A percentile compares a stretch with the other conserved stretches of the same genome.
Evolutionary conservation across 2,329 filamentous ascomycete species (phyloP).

Genomic region (Fusarium falciforme): DNA sequence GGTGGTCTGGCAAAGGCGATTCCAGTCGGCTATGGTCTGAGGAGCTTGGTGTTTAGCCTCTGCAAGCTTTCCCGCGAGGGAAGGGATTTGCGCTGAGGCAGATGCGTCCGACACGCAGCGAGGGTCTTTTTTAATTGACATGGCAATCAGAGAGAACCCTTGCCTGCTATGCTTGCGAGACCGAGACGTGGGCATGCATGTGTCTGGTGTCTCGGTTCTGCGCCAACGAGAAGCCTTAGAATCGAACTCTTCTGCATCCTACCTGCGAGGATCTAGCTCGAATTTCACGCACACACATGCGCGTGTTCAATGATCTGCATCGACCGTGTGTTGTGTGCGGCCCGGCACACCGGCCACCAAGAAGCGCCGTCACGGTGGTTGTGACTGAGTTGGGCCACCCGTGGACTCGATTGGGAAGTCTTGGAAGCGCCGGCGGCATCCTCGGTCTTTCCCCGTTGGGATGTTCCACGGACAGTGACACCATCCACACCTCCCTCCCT

Average conservation of each 20-base stretch:
- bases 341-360: constrained; percentile 7
- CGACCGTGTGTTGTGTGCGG: constrained; percentile 1
- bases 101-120: constrained; percentile 4
- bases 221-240: constrained; percentile 16
- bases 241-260: constrained; percentile 5
- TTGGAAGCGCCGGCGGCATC: constrained; percentile 26
- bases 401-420: constrained; percentile 5
- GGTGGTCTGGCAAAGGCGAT: constrained; percentile 10
- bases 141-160: not conserved
- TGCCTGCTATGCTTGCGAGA: constrained; percentile 11
- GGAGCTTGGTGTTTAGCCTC: constrained; percentile 18
- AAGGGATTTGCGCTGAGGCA: constrained; percentile 22
- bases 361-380: constrained; percentile 1
- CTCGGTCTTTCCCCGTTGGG: constrained; percentile 43
- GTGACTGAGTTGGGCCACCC: constrained; percentile 17
- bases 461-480: constrained; percentile 29
- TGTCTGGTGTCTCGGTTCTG: constrained; percentile 26
- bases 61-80: constrained; percentile 19
- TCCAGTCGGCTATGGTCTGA: constrained; percentile 8
- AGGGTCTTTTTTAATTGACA: not conserved
- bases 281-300: not conserved
- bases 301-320: constrained; percentile 25
- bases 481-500: constrained; percentile 28
- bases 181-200: constrained; percentile 17
- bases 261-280: not conserved